phyloP scores from a whole-genome alignment of 2,329 filamentous ascomycete genomes.

The Neofusicoccum sp. region DNA sequence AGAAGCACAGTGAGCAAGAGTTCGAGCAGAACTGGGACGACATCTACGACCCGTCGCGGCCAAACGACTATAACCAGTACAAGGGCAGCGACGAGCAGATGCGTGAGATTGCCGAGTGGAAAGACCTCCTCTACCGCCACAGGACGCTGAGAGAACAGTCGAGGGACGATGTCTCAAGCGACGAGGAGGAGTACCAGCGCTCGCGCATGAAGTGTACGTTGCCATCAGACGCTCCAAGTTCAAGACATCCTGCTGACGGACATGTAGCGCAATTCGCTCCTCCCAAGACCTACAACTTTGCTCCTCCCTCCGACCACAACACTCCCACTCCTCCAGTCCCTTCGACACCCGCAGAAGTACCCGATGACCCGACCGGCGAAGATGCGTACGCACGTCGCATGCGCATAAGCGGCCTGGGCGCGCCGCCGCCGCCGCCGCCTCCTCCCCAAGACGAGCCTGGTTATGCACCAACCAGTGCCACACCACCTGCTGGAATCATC shows the following conservation, averaged over 20 bases:
- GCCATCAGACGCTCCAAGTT: neutral
- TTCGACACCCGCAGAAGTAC: conserved; percentile 24
- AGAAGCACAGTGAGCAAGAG: conserved; percentile 71
- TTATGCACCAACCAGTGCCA: conserved; percentile 7
- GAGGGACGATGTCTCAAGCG: conserved; percentile 42
- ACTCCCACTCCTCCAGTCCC: conserved; percentile 31
- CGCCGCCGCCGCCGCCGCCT: conserved; percentile 34
- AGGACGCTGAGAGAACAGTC: conserved; percentile 1
- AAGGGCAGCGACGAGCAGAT: conserved; percentile 82
- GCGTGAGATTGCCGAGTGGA: conserved; percentile 82
- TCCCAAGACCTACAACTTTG: conserved; percentile 50
- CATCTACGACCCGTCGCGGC: conserved; percentile 80
- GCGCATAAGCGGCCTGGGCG: conserved; percentile 52
- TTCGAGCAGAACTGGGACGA: conserved; percentile 81
- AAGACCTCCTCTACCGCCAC: conserved; percentile 63
- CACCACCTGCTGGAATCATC: conserved; percentile 60
- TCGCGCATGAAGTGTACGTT: conserved; percentile 50
- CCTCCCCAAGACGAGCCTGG: conserved; percentile 26
- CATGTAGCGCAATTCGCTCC: conserved; percentile 53
- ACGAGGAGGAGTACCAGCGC: conserved; percentile 47
- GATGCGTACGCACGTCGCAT: conserved; percentile 69
- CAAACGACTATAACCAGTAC: conserved; percentile 85
- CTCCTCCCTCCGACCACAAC: conserved; percentile 50
- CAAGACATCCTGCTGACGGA: neutral
- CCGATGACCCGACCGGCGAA: conserved; percentile 65